These are phyloP conservation scores for Trametes polyzona DNA, from an alignment of 1,284 basidiomycete genomes.

Conservation along the genomic window DNA sequence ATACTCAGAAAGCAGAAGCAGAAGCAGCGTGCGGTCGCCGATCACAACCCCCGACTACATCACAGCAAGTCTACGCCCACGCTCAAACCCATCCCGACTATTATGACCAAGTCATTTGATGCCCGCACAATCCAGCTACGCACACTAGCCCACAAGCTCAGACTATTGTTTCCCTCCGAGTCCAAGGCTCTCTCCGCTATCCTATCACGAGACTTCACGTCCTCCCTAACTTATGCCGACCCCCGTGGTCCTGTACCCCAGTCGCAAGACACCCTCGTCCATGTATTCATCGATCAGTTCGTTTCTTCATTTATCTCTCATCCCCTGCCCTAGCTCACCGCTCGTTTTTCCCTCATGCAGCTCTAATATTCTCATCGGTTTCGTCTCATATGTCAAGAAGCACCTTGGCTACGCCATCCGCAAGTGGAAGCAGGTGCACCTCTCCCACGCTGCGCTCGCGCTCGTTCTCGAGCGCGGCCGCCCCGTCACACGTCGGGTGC, in stretches of 20 bases:
- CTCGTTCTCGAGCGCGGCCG: conserved; percentile 77
- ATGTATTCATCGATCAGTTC: conserved; percentile 89
- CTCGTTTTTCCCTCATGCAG: conserved; percentile 49
- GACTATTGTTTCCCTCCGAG: conserved; percentile 60
- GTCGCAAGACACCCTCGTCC: conserved; percentile 63
- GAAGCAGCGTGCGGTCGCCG: conserved; percentile 24
- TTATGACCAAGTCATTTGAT: conserved; percentile 44
- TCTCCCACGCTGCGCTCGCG: conserved; percentile 72
- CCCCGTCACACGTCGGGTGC: conserved; percentile 66
- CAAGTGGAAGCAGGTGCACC: conserved; percentile 42
- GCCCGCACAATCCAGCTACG: conserved; percentile 56
- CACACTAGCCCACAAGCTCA: conserved; percentile 57
- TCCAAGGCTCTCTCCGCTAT: conserved; percentile 49
- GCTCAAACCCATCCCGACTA: conserved; percentile 34
- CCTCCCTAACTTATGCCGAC: conserved; percentile 47
- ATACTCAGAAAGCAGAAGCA: conserved; percentile 27
- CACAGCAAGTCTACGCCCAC: conserved; percentile 50
- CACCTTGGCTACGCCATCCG: conserved; percentile 44
- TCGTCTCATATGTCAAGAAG: conserved; percentile 65
- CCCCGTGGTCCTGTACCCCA: conserved; percentile 52
- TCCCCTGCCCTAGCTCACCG: conserved; percentile 2
- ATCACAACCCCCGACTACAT: conserved; percentile 35
- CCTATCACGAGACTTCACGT: conserved; percentile 44
- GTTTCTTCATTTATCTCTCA: conserved; percentile 20
- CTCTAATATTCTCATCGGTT: conserved; percentile 84